Conservation (phyloP, 2,329 filamentous ascomycete genomes). For the Penicillium hordei region DNA sequence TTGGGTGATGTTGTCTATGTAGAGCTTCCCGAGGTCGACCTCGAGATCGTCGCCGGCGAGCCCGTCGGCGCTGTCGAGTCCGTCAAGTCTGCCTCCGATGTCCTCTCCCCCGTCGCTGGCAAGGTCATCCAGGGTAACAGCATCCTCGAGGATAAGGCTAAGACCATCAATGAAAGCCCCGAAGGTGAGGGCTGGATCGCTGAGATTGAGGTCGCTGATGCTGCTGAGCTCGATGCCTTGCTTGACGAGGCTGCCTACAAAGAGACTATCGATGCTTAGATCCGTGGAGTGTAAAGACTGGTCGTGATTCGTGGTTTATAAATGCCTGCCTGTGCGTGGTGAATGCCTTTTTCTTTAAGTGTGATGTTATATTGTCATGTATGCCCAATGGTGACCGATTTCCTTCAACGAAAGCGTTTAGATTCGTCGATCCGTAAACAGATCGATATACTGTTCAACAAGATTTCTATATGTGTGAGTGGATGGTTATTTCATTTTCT, state of each 20-base stretch:
- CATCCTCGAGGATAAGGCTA: constrained; percentile 78
- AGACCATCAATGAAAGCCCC: constrained; percentile 82
- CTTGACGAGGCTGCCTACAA: constrained; percentile 80
- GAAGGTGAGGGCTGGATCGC: constrained; percentile 93
- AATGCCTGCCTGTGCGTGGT: constrained; percentile 1
- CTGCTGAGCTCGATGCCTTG: constrained; percentile 68
- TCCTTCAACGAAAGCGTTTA: constrained; percentile 28
- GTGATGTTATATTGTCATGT: constrained; percentile 8
- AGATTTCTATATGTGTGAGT: neutral
- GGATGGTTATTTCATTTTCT: neutral
- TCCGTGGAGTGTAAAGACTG: constrained; percentile 21
- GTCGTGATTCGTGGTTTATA: constrained; percentile 12
- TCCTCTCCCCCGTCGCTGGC: constrained; percentile 83
- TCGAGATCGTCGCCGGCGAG: constrained; percentile 72
- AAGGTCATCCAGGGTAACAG: constrained; percentile 73
- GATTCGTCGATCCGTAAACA: constrained; percentile 18
- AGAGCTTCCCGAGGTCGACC: constrained; percentile 75
- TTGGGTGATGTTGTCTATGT: constrained; percentile 97
- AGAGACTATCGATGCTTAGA: constrained; percentile 62
- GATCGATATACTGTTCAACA: constrained; percentile 26
- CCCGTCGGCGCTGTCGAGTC: constrained; percentile 93
- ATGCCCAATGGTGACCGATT: constrained; percentile 16
- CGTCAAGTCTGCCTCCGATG: constrained; percentile 97
- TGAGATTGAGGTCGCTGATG: constrained; percentile 74
- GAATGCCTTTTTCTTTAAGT: constrained; percentile 4